phyloP scores from a whole-genome alignment of 1,284 basidiomycete species.

The Cystobasidiaceae sp. region DNA sequence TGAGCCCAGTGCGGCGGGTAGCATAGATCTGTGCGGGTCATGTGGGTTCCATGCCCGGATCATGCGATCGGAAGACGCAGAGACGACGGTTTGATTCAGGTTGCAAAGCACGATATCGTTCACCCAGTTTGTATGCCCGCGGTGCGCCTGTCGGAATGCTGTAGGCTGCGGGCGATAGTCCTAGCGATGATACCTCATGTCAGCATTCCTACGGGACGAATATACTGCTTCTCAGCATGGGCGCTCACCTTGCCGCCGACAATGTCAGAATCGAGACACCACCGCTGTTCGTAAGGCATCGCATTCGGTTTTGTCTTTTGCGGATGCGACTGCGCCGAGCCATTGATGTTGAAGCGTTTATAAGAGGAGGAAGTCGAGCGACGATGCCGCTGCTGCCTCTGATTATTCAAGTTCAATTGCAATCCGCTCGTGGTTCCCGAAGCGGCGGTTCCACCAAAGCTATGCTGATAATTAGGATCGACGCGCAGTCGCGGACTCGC shows the following conservation, averaged over 20 bases:
- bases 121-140: slow-evolving; percentile 73
- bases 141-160: slow-evolving; percentile 46
- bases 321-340: too few species aligned
- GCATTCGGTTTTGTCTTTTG: slow-evolving; percentile 38
- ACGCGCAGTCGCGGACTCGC: slow-evolving; percentile 3
- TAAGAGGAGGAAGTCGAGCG: slow-evolving; percentile 8
- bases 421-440: neutral
- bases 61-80: slow-evolving; percentile 92
- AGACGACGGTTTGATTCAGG: slow-evolving; percentile 88
- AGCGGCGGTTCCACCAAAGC: too few species aligned
- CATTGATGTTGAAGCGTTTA: neutral
- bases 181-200: neutral
- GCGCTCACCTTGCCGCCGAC: too few species aligned
- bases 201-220: too few species aligned
- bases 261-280: slow-evolving; percentile 67
- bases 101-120: slow-evolving; percentile 93
- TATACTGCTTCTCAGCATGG: too few species aligned
- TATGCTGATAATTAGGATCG: neutral
- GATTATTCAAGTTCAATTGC: neutral
- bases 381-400: neutral
- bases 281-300: slow-evolving; percentile 64
- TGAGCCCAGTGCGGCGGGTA: slow-evolving; percentile 65
- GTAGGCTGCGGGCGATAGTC: slow-evolving; percentile 37
- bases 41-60: slow-evolving; percentile 93
- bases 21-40: slow-evolving; percentile 55